Evolutionary conservation across 176 grass and related monocot species (phyloP).

Genomic region (Canna indica): DNA sequence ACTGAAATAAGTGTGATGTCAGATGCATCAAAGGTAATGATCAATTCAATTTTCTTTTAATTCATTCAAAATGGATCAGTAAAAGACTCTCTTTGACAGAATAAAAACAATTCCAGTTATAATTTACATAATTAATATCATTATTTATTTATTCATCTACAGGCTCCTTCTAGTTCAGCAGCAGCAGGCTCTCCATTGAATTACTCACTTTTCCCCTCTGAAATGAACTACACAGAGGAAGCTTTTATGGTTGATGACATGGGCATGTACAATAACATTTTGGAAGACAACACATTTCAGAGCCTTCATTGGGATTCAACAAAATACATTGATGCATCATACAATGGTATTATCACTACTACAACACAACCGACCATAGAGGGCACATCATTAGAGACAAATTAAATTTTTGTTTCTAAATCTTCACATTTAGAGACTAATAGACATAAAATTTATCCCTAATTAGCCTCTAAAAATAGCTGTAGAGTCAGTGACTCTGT

Average conservation of each 20-base stretch:
- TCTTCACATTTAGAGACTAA: too few species aligned
- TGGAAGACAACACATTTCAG: slow-evolving; percentile 10
- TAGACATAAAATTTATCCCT: too few species aligned
- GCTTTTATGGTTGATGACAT: slow-evolving; percentile 9
- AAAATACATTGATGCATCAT: slow-evolving; percentile 9
- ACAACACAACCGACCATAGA: too few species aligned
- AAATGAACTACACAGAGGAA: not conserved
- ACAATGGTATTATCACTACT: not conserved
- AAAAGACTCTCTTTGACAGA: not conserved
- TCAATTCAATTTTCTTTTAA: too few species aligned
- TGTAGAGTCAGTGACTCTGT: too few species aligned
- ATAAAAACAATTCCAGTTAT: not conserved
- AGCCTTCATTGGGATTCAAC: slow-evolving; percentile 1
- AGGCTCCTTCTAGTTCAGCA: not conserved
- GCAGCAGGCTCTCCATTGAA: not conserved
- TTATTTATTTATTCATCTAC: not conserved
- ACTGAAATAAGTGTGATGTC: not conserved
- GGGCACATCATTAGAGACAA: too few species aligned
- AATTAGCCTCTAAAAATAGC: too few species aligned
- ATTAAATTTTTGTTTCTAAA: too few species aligned
- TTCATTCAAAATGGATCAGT: too few species aligned
- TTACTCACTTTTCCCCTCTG: not conserved
- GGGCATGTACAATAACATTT: slow-evolving; percentile 8
- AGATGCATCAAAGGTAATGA: slow-evolving; percentile 14
- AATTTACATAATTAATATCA: not conserved